These are phyloP conservation scores for Caloboletus inedulis DNA, from an alignment of 1,284 basidiomycete species.

Conservation along the genomic window DNA sequence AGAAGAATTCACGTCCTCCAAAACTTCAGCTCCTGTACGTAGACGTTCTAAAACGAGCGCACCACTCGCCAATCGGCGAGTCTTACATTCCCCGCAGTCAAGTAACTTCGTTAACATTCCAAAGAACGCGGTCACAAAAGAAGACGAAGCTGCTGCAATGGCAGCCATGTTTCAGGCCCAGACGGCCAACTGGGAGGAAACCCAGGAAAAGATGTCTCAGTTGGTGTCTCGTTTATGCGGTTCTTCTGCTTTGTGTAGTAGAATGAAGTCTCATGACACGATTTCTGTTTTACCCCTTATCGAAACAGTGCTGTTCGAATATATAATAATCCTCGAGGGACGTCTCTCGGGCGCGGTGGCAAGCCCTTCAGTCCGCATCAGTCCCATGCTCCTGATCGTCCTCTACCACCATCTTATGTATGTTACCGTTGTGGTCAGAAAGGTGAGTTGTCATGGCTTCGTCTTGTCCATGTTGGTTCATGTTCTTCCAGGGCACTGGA, in stretches of 20 bases:
- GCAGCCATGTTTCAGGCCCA: constrained; percentile 94
- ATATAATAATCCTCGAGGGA: constrained; percentile 62
- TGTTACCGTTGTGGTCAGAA: constrained; percentile 99
- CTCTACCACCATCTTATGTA: constrained; percentile 92
- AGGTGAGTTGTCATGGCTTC: constrained; percentile 53
- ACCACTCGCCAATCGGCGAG: constrained; percentile 18
- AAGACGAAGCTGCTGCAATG: constrained; percentile 84
- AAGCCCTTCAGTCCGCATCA: constrained; percentile 52
- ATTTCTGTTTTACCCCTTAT: constrained; percentile 39
- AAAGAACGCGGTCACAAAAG: constrained; percentile 49
- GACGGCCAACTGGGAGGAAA: constrained; percentile 91
- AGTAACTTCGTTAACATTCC: constrained; percentile 22
- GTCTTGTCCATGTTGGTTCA: not conserved
- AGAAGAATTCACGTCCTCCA: constrained; percentile 49
- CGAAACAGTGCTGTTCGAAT: constrained; percentile 67
- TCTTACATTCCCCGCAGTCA: constrained; percentile 29
- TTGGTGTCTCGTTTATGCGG: constrained; percentile 64
- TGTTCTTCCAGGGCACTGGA: constrained; percentile 84
- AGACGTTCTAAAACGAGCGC: constrained; percentile 9
- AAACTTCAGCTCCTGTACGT: constrained; percentile 35
- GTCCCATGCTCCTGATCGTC: constrained; percentile 56
- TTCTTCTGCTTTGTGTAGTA: constrained; percentile 59
- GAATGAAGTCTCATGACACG: constrained; percentile 60
- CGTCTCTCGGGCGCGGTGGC: constrained; percentile 54
- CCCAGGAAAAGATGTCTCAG: constrained; percentile 97